Evolutionary conservation across 331 rosid genomes (phyloP).

Genomic region (Cucumis variabilis): DNA sequence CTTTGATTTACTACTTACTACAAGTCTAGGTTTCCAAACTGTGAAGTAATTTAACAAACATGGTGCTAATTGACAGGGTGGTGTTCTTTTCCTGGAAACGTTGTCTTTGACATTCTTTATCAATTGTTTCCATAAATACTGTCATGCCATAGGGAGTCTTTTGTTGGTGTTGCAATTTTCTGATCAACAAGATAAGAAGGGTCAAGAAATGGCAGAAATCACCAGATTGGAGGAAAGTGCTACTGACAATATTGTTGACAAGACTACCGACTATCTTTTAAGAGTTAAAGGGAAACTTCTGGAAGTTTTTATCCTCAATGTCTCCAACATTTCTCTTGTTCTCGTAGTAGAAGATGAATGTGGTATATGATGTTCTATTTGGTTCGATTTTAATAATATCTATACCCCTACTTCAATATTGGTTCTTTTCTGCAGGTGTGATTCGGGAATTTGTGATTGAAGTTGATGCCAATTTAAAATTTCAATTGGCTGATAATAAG

Average conservation of each 20-base stretch:
- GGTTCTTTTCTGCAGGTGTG: slow-evolving; percentile 61
- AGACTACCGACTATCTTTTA: slow-evolving; percentile 44
- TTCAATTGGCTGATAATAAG: slow-evolving; percentile 52
- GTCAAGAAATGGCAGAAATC: slow-evolving; percentile 44
- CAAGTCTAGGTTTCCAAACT: neutral
- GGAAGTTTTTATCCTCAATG: slow-evolving; percentile 54
- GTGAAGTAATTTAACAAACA: slow-evolving; percentile 25
- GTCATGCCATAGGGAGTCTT: slow-evolving; percentile 48
- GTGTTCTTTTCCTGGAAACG: slow-evolving; percentile 72
- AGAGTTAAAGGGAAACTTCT: slow-evolving; percentile 50
- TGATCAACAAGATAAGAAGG: slow-evolving; percentile 41
- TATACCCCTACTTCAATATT: slow-evolving; percentile 29
- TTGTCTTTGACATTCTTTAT: slow-evolving; percentile 59
- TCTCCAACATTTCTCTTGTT: slow-evolving; percentile 59
- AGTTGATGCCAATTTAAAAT: slow-evolving; percentile 59
- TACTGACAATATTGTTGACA: slow-evolving; percentile 43
- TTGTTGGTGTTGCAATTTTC: slow-evolving; percentile 43
- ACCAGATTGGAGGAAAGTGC: slow-evolving; percentile 34
- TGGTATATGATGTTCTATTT: slow-evolving; percentile 50
- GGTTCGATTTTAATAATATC: neutral
- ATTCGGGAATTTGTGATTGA: slow-evolving; percentile 68
- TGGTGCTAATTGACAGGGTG: slow-evolving; percentile 75
- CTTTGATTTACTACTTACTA: slow-evolving; percentile 14
- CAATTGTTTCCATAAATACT: slow-evolving; percentile 55
- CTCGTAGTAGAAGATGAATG: slow-evolving; percentile 66